Evolutionary conservation across 768 basidiomycete species (phyloP), one percentile per base, ranked within the genome.

Genomic region (Gymnopilus junonius): DNA sequence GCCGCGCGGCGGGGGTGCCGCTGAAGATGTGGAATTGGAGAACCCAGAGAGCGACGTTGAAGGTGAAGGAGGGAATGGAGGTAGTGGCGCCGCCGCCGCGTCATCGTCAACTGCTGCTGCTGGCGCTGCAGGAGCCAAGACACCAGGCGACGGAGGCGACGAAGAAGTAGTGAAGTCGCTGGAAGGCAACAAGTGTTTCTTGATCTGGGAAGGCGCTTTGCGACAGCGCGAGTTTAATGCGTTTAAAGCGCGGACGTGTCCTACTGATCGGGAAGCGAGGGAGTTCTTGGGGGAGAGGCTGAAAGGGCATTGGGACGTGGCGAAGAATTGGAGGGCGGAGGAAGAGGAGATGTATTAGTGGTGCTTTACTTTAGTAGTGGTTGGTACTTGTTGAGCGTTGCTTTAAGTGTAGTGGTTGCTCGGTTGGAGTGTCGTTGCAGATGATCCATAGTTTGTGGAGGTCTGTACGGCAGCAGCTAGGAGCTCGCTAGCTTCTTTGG

Each of bases 131-230:
- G 37, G 46, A 11, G 37, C 4, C 5, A 53, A 42, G 48, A 51
- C 31, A 1, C 48, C 46, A 34, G 50, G 48, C 35, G 27, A 51
- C 32, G 25, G 39, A 42, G 25, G n/a, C 6, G 29, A 39, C n/a
- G 17, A 20, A 4, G 23, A 31, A 34, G 40, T 34, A 11, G 2
- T 15, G 4, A 78, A 79, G 37, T 90, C 87, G n/a, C 73, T 98
- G 71, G 93, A 90, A 62, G 85, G 94, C 67, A 99, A 99, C 75
- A 84, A 85, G 62, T 99, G 97, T 75, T 90, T 87, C 72, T 75
- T 97, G 56, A 87, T 99, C 7, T 99, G 97, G 97, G 94, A 96
- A 72, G 97, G 97, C 10, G 84, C 87, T 53, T 74, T 97, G 61
- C 84, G 93, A 61, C 95, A 99, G 69, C 82, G 93, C 45, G 82